Evolutionary conservation across 129 eudicot species (phyloP), one percentile per base, ranked within the genome.

Genomic region (carrot (Daucus carota)): DNA sequence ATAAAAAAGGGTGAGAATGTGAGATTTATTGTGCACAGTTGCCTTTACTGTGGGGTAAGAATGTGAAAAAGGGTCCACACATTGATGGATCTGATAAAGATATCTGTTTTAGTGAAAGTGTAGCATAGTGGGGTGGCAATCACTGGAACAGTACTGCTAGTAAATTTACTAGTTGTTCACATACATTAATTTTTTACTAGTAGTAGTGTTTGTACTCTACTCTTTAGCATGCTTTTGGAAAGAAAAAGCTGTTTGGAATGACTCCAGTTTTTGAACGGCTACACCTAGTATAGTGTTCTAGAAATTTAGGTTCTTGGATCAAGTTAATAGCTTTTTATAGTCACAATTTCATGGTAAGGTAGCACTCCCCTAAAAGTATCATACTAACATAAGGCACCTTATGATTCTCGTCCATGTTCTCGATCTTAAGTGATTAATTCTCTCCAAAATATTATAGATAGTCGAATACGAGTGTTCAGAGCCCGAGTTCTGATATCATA

Each of bases 221-320:
- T 62, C 69, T 62, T 62, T 63, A 63, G 38, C 65, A 63, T 63
- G 34, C 70, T 63, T 63, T 63, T 63, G 40, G 70, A 63, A 63
- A 63, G 70, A 29, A 13, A 63, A 63, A 63, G 70, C 38, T 29
- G 70, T 13, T 63, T 28, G 22, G 22, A 63, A 26, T 4, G 10
- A 28, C 22, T 63, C 38, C 20, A 15, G 38, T 28, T 29, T 63
- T 63, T 29, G 70, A 63, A 63, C 22, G 36, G 13, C 38, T 29
- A 63, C 70, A 63, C 22, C 38, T 63, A 13, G 38, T 63, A 57
- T 9, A 2, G 9, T 63, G 20, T 63, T 29, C 70, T 63, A 63
- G 70, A 29, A 29, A 63, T 63, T 24, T 31, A 63, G 36, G 38
- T 63, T 63, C 70, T 63, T 63, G 70, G 70, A 63, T 63, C 70